These are phyloP conservation scores for Planoprotostelium fungivorum DNA, from an alignment of 78 protist genomes.

Conservation along the genomic window DNA sequence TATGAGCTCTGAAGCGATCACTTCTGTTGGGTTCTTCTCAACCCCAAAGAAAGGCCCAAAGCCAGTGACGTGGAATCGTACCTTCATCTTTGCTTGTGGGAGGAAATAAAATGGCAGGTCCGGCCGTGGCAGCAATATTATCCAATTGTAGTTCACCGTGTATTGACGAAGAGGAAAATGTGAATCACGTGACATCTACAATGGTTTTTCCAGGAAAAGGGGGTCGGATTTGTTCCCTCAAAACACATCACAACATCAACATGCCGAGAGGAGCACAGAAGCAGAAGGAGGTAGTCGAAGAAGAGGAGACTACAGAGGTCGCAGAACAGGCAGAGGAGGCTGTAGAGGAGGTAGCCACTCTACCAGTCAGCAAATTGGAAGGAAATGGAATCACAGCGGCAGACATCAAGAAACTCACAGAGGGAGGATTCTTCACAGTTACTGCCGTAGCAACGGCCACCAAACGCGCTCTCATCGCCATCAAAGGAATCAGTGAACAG, in stretches of 20 bases:
- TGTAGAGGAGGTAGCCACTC: conserved; percentile 22
- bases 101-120: no score
- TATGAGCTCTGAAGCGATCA: not conserved
- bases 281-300: conserved; percentile 31
- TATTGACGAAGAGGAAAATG: no score
- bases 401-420: conserved; percentile 90
- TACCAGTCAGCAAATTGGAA: conserved; percentile 54
- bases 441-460: conserved; percentile 89
- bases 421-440: conserved; percentile 94
- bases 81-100: no score
- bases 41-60: not conserved
- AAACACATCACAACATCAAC: no score
- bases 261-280: conserved; percentile 13
- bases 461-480: conserved; percentile 57
- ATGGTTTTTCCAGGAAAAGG: no score
- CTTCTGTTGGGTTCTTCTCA: not conserved
- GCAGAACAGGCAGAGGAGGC: conserved; percentile 36
- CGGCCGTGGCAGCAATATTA: no score
- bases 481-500: conserved; percentile 95
- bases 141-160: no score
- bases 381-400: conserved; percentile 79
- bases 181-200: no score
- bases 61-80: not conserved
- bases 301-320: conserved; percentile 19
- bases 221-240: no score